Conservation (phyloP, 129 eudicot genomes). For the Flaveria sonorensis region DNA sequence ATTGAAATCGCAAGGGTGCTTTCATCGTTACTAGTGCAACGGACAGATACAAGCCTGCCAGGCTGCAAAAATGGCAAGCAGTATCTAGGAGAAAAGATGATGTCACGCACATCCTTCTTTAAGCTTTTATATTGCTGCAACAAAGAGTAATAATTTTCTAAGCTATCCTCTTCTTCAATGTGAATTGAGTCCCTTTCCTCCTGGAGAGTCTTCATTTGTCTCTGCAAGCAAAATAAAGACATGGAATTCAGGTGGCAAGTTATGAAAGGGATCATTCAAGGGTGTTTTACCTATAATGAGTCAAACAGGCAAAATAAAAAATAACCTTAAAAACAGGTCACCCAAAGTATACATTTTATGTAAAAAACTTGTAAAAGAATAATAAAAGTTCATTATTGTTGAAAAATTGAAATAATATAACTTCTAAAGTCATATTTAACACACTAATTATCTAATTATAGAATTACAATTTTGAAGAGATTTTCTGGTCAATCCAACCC, state of each 20-base stretch:
- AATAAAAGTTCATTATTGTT: background rate
- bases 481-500: background rate
- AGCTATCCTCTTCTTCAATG: constrained; percentile 88
- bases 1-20: constrained; percentile 58
- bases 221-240: constrained; percentile 50
- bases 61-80: constrained; percentile 98
- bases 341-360: background rate
- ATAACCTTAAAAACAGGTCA: background rate
- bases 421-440: background rate
- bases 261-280: background rate
- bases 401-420: background rate
- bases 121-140: constrained; percentile 70
- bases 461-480: background rate
- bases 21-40: constrained; percentile 53
- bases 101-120: constrained; percentile 85
- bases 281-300: background rate
- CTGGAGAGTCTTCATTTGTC: constrained; percentile 75
- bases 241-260: background rate
- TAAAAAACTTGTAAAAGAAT: background rate
- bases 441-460: background rate
- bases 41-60: constrained; percentile 84
- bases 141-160: constrained; percentile 80
- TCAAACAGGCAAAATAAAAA: background rate
- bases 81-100: constrained; percentile 71
- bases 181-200: constrained; percentile 81